Evolutionary conservation across 441 rosid genomes (phyloP).

Genomic region (Sinapis alba): DNA sequence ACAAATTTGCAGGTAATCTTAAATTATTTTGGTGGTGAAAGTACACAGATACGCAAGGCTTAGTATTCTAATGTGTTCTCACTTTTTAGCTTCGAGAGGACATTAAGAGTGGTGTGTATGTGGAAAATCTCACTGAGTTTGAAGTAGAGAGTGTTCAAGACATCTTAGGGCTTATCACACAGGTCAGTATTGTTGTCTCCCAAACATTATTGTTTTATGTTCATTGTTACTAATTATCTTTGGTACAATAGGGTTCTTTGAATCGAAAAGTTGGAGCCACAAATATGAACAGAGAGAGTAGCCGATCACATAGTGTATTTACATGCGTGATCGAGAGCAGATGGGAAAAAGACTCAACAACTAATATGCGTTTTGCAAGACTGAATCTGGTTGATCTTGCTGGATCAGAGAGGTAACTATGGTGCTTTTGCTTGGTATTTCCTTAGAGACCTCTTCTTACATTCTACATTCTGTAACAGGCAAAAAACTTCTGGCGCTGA

Average conservation of each 20-base stretch:
- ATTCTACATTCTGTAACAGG: conserved; percentile 47
- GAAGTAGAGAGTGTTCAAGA: conserved; percentile 87
- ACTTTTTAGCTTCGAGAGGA: conserved; percentile 83
- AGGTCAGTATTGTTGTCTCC: conserved; percentile 52
- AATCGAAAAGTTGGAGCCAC: conserved; percentile 98
- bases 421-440: conserved; percentile 17
- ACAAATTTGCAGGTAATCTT: conserved; percentile 59
- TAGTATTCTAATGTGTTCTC: background rate
- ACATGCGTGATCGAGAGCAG: conserved; percentile 97
- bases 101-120: conserved; percentile 83
- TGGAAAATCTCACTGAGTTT: conserved; percentile 95
- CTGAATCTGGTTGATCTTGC: conserved; percentile 97
- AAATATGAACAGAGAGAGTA: conserved; percentile 97
- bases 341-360: conserved; percentile 94
- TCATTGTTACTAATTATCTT: conserved; percentile 17
- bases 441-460: conserved; percentile 14
- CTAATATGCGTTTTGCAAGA: conserved; percentile 93
- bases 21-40: conserved; percentile 15
- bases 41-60: background rate
- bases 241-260: conserved; percentile 72
- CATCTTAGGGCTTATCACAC: conserved; percentile 76
- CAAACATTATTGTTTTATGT: conserved; percentile 19
- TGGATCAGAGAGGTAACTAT: conserved; percentile 87
- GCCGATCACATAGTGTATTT: conserved; percentile 97
- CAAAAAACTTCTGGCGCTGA: conserved; percentile 99